Evolutionary conservation across 306 rosid species (phyloP).

Genomic region (Astragalus glycyphyllos): DNA sequence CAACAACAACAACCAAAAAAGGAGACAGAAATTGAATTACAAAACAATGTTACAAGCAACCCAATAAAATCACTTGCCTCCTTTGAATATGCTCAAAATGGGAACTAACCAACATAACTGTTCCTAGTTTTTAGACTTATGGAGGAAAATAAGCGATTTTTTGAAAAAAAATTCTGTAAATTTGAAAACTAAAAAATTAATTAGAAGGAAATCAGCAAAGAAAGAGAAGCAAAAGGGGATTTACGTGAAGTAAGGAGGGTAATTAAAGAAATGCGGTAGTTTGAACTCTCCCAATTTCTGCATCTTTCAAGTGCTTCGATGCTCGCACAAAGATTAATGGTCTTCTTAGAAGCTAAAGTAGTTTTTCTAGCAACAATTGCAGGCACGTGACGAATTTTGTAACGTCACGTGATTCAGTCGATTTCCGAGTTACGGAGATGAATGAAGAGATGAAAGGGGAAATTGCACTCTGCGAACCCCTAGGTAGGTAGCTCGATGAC

Average conservation of each 20-base stretch:
- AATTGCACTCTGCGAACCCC: conserved; percentile 33
- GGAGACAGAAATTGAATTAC: not conserved
- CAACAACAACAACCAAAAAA: not conserved
- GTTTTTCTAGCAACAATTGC: not conserved
- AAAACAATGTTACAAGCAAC: conserved; percentile 10
- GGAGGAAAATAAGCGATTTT: not conserved
- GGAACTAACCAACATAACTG: not conserved
- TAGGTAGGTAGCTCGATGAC: conserved; percentile 28
- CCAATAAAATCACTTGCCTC: not conserved
- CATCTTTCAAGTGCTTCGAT: conserved; percentile 52
- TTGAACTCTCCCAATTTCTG: conserved; percentile 93
- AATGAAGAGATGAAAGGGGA: conserved; percentile 9
- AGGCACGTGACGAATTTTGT: conserved; percentile 3
- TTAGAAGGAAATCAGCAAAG: not conserved
- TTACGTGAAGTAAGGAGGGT: conserved; percentile 97
- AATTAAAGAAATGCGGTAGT: conserved; percentile 92
- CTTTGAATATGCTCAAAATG: conserved; percentile 14
- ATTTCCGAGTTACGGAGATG: not conserved
- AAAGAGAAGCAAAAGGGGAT: not conserved
- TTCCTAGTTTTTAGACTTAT: not conserved
- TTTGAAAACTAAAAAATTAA: not conserved
- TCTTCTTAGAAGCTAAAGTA: not conserved
- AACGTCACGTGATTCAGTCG: not conserved
- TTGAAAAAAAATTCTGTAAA: not conserved
- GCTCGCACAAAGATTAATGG: not conserved